Conservation (phyloP, 139 green algal species). For the Yamagishiella unicocca region DNA sequence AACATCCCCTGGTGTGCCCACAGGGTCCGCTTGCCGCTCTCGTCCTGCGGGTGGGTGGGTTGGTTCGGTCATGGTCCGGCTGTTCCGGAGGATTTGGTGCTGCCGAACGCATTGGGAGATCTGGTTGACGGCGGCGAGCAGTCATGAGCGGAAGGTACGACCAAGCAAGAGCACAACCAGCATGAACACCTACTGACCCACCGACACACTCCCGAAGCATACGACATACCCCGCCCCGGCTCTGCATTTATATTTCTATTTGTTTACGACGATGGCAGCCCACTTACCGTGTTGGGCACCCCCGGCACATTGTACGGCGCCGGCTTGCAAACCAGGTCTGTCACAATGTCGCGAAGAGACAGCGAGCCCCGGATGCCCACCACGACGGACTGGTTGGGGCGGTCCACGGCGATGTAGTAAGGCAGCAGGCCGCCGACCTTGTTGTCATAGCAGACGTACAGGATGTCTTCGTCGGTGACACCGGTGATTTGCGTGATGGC, state of each 20-base stretch:
- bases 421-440: slow-evolving; percentile 29
- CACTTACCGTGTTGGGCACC: background rate
- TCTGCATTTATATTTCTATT: no score
- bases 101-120: no score
- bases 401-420: slow-evolving; percentile 53
- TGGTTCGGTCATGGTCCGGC: no score
- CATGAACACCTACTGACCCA: no score
- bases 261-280: background rate
- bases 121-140: no score
- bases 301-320: background rate
- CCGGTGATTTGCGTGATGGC: slow-evolving; percentile 44
- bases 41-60: slow-evolving; percentile 14
- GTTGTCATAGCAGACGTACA: slow-evolving; percentile 31
- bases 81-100: no score
- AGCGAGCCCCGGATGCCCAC: slow-evolving; percentile 57
- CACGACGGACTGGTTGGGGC: slow-evolving; percentile 32
- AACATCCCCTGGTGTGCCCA: slow-evolving; percentile 59
- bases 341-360: slow-evolving; percentile 60
- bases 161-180: no score
- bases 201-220: no score
- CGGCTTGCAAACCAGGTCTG: slow-evolving; percentile 50
- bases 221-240: no score
- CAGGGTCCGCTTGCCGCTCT: background rate
- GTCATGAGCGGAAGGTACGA: no score
- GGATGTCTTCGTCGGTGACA: background rate